Percentiles rank a stretch among this genome's conserved stretches.
Evolutionary conservation across 2,329 filamentous ascomycete genomes (phyloP).

Genomic region (Paecilomyces sp.): DNA sequence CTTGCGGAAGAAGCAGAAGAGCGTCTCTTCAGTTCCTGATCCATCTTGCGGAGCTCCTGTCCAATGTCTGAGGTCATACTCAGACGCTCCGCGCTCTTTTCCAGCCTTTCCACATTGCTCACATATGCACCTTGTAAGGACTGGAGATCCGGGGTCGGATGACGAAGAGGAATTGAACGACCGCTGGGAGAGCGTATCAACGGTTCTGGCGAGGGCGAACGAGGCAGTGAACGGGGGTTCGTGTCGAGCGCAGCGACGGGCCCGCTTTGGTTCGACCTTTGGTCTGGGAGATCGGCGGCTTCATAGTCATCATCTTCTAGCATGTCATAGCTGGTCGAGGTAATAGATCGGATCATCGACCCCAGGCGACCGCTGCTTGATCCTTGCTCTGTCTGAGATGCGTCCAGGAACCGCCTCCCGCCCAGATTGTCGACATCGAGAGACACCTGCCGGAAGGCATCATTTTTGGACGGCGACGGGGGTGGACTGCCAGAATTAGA

Average conservation of each 20-base stretch:
- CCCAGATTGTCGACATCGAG: conserved; percentile 25
- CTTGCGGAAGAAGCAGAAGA: conserved; percentile 26
- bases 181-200: conserved; percentile 33
- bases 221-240: conserved; percentile 1
- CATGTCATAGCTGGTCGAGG: conserved; percentile 36
- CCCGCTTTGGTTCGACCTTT: neutral
- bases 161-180: conserved; percentile 36
- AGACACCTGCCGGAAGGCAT: conserved; percentile 21
- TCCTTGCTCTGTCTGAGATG: conserved; percentile 19
- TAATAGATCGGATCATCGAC: conserved; percentile 32
- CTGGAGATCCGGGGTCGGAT: conserved; percentile 44
- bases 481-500: conserved; percentile 29
- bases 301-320: conserved; percentile 41
- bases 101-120: conserved; percentile 43
- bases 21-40: conserved; percentile 36
- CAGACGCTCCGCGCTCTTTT: conserved; percentile 42
- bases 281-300: conserved; percentile 16
- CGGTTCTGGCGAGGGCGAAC: conserved; percentile 19
- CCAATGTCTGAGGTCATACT: conserved; percentile 41
- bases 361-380: conserved; percentile 15
- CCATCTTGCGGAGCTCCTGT: conserved; percentile 39
- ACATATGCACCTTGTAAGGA: conserved; percentile 44
- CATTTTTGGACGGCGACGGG: conserved; percentile 11
- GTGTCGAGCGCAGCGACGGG: neutral
- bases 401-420: conserved; percentile 18